Percentiles rank a stretch among this genome's conserved stretches.
phyloP scores from a whole-genome alignment of 768 basidiomycete genomes.

The Leccinum boreale region DNA sequence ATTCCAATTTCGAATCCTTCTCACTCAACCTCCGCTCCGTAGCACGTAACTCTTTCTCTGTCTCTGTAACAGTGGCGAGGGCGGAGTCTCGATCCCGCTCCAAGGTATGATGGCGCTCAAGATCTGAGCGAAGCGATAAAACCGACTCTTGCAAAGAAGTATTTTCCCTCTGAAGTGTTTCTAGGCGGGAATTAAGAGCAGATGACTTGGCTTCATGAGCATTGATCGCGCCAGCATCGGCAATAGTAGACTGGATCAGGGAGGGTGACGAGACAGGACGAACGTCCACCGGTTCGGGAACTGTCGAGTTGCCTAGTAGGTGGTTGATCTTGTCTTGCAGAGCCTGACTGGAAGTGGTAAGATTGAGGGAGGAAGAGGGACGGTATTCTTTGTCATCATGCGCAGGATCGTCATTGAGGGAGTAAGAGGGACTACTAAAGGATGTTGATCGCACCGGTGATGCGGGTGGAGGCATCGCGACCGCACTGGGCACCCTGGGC shows the following conservation, averaged over 20 bases:
- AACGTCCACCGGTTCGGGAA: constrained; percentile 11
- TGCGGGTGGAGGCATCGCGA: constrained; percentile 79
- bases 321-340: constrained; percentile 50
- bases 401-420: constrained; percentile 32
- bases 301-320: constrained; percentile 35
- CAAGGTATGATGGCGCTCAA: constrained; percentile 26
- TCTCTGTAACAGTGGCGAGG: constrained; percentile 35
- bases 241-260: constrained; percentile 44
- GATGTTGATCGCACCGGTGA: constrained; percentile 47
- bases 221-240: constrained; percentile 13
- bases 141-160: constrained; percentile 46
- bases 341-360: constrained; percentile 38
- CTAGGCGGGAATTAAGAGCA: constrained; percentile 38
- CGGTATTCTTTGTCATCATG: constrained; percentile 16
- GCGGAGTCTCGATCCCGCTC: constrained; percentile 47
- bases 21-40: constrained; percentile 44
- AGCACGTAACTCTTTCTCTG: constrained; percentile 41
- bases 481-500: constrained; percentile 63
- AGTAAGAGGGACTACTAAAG: constrained; percentile 34
- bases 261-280: constrained; percentile 22
- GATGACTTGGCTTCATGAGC: constrained; percentile 18
- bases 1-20: constrained; percentile 42
- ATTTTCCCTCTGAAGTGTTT: constrained; percentile 70
- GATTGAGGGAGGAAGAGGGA: constrained; percentile 30
- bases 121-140: constrained; percentile 20